Base-by-base conservation (phyloP, 768 basidiomycete species). In the Pleurotus pulmonarius region DNA sequence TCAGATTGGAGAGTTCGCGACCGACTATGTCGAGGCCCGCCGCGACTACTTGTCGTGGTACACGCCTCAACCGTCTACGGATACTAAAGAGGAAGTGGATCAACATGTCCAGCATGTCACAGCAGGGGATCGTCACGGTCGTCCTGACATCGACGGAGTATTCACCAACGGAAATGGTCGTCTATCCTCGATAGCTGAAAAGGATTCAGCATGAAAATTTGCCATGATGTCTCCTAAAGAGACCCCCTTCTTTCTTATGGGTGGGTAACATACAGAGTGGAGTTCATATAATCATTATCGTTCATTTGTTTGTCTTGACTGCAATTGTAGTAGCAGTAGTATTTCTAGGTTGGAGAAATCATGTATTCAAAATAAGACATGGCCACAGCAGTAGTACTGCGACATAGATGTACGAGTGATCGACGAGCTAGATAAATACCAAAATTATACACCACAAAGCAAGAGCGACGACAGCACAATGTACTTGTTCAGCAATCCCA, bases 1-100 rank as follows among this genome's bases (percentile, higher is more conserved):
- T 34, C 52, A 87, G 83, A 83, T 86, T 39, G 85, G 86, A 51
- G 86, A 87, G 63, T 87, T 86, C 57, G 86, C 85, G 12, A 82
- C 74, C 16, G 86, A 87, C 60, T 87, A 86, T 59, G 83, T 85
- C 57, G 83, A 90, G 65, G 76, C 87, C 16, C 83, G 84, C 45
- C 79, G 88, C 49, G 82, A 88, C 63, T 86, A 80, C 62, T 71
- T 75, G 15, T 83, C 86, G 62, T 69, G 71, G 5, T 82, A 78
- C 72, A 79, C 70, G 41, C 73, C 71, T 40, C 73, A 65, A 51
- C 72, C 68, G 56, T 69, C 68, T 47, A 61, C 70, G 6, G 62
- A 55, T 12, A 29, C 18, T 12, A 67, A 60, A 59, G 58, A 56
- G 58, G 58, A 38, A 49, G 62, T 38, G 60, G 52, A 18, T 67